These are phyloP conservation scores for Fomitopsis serialis DNA, from an alignment of 768 basidiomycete genomes.

Conservation along the genomic window DNA sequence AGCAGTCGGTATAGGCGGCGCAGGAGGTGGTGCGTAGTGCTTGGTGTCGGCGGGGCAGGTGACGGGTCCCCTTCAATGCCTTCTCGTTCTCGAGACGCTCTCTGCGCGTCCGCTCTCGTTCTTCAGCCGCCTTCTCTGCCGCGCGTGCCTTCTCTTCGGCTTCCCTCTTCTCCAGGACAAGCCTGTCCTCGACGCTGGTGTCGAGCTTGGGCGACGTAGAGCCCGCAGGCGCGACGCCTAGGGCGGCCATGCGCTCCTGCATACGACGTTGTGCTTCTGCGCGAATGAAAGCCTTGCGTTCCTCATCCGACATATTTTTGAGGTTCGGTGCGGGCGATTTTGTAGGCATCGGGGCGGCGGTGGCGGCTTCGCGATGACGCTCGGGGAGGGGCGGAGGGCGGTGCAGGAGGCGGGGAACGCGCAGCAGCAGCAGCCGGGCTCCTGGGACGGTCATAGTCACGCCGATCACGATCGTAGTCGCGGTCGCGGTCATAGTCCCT, in stretches of 20 bases:
- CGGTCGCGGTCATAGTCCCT: conserved; percentile 35
- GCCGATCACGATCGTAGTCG: conserved; percentile 32
- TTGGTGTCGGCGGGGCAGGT: conserved; percentile 28
- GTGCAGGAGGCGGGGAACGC: conserved; percentile 45
- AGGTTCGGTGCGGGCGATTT: conserved; percentile 54
- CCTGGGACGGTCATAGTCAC: conserved; percentile 31
- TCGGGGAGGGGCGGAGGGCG: conserved; percentile 40
- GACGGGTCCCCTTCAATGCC: conserved; percentile 44
- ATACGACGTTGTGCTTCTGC: conserved; percentile 80
- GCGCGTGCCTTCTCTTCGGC: conserved; percentile 78
- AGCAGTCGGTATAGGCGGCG: conserved; percentile 20
- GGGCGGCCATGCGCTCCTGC: conserved; percentile 77
- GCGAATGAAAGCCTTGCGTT: conserved; percentile 71
- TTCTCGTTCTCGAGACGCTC: conserved; percentile 76
- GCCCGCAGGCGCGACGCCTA: conserved; percentile 57
- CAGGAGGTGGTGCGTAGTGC: too few species aligned
- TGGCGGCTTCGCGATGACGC: conserved; percentile 34
- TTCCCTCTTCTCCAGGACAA: conserved; percentile 83
- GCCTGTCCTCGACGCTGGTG: conserved; percentile 75
- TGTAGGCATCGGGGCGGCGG: conserved; percentile 48
- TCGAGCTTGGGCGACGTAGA: conserved; percentile 55
- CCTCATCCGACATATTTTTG: conserved; percentile 81
- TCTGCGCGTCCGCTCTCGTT: conserved; percentile 65
- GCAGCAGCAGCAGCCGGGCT: conserved; percentile 29
- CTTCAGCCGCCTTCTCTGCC: conserved; percentile 79